Conservation (phyloP, 2,329 filamentous ascomycete genomes). For the Aspergillus melleus region DNA sequence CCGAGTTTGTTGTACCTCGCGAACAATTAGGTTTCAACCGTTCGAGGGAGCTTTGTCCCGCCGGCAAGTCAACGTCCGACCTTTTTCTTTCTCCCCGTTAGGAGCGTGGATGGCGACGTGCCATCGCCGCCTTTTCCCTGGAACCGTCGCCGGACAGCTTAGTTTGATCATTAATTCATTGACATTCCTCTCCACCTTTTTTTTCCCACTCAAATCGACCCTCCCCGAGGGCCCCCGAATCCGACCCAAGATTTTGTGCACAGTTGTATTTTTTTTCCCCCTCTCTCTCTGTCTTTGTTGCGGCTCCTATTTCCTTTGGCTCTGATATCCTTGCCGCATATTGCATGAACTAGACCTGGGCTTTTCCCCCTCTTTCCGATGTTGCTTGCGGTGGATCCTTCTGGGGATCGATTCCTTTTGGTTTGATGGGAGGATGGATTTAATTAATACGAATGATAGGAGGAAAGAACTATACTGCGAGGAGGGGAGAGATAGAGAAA, state of each 20-base stretch:
- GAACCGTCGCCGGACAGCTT: not conserved
- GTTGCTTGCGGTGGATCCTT: constrained; percentile 3
- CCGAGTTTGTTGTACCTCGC: too few relatives aligned
- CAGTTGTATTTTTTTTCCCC: constrained; percentile 6
- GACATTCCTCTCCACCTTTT: not conserved
- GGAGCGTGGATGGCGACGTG: not conserved
- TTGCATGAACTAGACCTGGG: constrained; percentile 11
- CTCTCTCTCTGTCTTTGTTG: constrained; percentile 5
- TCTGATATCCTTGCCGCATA: constrained; percentile 11
- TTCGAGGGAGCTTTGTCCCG: not conserved
- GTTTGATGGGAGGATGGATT: not conserved
- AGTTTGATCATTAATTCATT: not conserved
- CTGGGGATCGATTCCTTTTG: not conserved
- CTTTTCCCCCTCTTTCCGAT: not conserved
- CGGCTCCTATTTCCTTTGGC: constrained; percentile 11
- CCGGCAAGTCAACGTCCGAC: not conserved
- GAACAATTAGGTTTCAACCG: not conserved
- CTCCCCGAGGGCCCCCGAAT: not conserved
- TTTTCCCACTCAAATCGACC: not conserved
- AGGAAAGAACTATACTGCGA: too few relatives aligned
- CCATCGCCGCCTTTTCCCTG: not conserved
- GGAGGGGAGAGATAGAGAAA: not conserved
- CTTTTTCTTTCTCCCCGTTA: too few relatives aligned
- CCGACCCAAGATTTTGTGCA: not conserved
- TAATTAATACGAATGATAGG: not conserved